A percentile compares a stretch with the other conserved stretches of the same genome.
Conservation (phyloP, 768 basidiomycete species). For the Pholiota molesta region DNA sequence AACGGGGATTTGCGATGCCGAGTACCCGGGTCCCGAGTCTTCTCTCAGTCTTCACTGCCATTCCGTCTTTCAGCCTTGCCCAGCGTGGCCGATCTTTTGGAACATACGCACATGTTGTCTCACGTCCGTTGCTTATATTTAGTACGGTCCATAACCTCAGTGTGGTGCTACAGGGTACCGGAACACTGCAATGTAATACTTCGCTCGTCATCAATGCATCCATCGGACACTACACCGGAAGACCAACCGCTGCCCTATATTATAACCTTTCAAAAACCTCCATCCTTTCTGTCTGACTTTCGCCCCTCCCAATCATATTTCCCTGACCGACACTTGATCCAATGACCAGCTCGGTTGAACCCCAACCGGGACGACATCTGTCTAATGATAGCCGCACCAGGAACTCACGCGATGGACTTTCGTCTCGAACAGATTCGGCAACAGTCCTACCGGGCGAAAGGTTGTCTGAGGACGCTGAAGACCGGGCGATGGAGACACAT, state of each 20-base stretch:
- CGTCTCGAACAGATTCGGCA: slow-evolving; percentile 4
- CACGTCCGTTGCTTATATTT: background rate
- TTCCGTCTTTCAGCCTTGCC: too few relatives aligned
- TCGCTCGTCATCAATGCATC: background rate
- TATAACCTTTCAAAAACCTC: background rate
- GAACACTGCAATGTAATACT: background rate
- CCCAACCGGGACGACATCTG: background rate
- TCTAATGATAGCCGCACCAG: background rate
- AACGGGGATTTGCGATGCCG: too few relatives aligned
- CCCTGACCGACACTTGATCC: background rate
- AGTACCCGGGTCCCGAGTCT: too few relatives aligned
- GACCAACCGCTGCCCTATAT: background rate
- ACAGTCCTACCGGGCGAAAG: slow-evolving; percentile 6
- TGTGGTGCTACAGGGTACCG: background rate
- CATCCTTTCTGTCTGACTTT: background rate
- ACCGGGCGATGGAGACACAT: background rate
- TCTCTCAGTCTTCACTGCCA: too few relatives aligned
- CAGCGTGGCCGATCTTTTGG: too few relatives aligned
- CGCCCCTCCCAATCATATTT: background rate
- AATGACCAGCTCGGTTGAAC: background rate
- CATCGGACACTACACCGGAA: background rate
- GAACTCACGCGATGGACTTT: background rate
- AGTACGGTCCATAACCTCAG: background rate
- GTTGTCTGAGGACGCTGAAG: background rate
- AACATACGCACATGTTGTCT: background rate